Conservation (phyloP, 495 filamentous ascomycete genomes). For the Copromyces sp. region DNA sequence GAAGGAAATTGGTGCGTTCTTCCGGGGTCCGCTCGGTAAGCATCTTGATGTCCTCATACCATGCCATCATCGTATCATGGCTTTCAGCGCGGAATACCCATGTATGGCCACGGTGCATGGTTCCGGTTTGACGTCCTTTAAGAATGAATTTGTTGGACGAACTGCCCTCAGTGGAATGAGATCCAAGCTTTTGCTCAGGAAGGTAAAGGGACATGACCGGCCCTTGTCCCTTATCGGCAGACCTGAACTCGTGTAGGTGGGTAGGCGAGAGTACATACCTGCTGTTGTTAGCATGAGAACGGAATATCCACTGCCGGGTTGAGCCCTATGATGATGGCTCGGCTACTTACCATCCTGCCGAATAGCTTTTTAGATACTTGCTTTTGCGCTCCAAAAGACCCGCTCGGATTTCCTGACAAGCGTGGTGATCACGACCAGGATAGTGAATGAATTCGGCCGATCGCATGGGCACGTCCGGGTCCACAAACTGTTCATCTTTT, state of each 20-base stretch:
- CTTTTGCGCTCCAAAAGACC: constrained; percentile 94
- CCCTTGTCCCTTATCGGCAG: constrained; percentile 52
- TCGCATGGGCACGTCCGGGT: constrained; percentile 70
- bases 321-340: not conserved
- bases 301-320: not conserved
- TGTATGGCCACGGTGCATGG: constrained; percentile 88
- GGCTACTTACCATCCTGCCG: constrained; percentile 75
- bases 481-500: constrained; percentile 76
- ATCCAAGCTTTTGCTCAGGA: constrained; percentile 88
- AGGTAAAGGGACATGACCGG: constrained; percentile 96
- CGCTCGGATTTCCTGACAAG: constrained; percentile 74
- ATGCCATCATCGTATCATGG: constrained; percentile 92
- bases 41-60: constrained; percentile 86
- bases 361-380: constrained; percentile 98
- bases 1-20: constrained; percentile 78
- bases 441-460: constrained; percentile 79
- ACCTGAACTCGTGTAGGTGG: constrained; percentile 97
- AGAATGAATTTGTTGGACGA: constrained; percentile 97
- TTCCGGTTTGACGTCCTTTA: constrained; percentile 86
- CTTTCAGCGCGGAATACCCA: constrained; percentile 97
- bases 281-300: constrained; percentile 23
- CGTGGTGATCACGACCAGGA: constrained; percentile 82
- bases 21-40: constrained; percentile 83
- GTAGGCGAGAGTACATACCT: constrained; percentile 96
- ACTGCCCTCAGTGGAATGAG: constrained; percentile 72